These are phyloP conservation scores for Aegilops longissima DNA, from an alignment of 176 grass and related monocot species.

Conservation along the genomic window DNA sequence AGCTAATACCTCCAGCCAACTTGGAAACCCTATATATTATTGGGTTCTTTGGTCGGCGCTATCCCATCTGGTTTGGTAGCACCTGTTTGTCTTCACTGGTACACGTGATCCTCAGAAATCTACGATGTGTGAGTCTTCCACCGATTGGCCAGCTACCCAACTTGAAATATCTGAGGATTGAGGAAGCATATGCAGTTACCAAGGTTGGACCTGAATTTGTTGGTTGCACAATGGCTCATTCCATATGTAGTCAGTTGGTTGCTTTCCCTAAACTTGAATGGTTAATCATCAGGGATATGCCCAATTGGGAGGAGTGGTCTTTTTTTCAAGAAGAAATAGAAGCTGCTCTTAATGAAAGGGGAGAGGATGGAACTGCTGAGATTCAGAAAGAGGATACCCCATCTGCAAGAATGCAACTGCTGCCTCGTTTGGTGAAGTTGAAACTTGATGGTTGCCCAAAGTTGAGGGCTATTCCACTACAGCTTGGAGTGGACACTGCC, in stretches of 20 bases:
- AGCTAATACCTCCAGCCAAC: background rate
- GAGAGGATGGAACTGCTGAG: background rate
- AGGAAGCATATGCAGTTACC: background rate
- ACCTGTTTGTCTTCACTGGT: background rate
- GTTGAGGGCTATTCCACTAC: conserved; percentile 26
- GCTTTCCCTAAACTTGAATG: conserved; percentile 34
- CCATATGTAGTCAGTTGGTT: no score
- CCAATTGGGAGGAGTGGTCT: conserved; percentile 42
- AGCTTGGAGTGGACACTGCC: background rate
- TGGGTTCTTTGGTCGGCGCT: background rate
- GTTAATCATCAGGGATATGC: conserved; percentile 9
- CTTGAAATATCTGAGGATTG: background rate
- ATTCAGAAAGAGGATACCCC: background rate
- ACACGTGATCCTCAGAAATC: background rate
- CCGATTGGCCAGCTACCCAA: no score
- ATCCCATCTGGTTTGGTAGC: background rate
- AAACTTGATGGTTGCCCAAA: background rate
- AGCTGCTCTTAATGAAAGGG: background rate
- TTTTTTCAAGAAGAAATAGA: background rate
- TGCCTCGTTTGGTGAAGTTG: background rate
- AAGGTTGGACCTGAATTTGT: background rate
- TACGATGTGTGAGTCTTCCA: background rate
- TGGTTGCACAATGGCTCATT: background rate
- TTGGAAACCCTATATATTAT: background rate
- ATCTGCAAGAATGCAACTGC: background rate